Percentiles rank a stretch among this genome's conserved stretches.
Conservation (phyloP, 2,329 filamentous ascomycete genomes). For the Fusarium concolor region DNA sequence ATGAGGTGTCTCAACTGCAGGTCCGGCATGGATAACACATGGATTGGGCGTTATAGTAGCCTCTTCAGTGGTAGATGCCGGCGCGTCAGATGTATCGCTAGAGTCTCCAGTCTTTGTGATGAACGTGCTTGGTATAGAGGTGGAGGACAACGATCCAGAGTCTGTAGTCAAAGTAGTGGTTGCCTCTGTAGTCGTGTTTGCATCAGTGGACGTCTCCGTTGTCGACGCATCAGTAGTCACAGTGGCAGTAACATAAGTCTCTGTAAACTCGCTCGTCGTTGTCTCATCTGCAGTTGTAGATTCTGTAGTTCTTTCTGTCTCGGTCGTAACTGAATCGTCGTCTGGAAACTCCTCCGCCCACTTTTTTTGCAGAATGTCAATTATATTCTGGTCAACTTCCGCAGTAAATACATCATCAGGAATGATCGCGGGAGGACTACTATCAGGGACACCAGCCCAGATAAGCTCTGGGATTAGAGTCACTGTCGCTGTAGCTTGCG, state of each 20-base stretch:
- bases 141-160: background rate
- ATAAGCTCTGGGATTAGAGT: too few relatives aligned
- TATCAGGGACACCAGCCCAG: background rate
- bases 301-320: background rate
- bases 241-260: too few relatives aligned
- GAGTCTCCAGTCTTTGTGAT: background rate
- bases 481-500: background rate
- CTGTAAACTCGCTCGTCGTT: too few relatives aligned
- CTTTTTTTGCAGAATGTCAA: background rate
- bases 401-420: background rate
- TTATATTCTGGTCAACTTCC: background rate
- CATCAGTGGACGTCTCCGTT: too few relatives aligned
- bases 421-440: background rate
- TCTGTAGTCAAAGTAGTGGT: background rate
- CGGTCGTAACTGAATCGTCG: background rate
- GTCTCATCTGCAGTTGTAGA: background rate
- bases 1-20: background rate
- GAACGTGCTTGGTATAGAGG: background rate
- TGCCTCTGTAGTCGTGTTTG: too few relatives aligned
- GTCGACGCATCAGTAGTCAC: too few relatives aligned
- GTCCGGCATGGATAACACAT: background rate
- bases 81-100: background rate
- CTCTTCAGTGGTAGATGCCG: background rate
- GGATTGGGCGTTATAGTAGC: background rate
- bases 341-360: background rate